Conservation (phyloP, 495 filamentous ascomycete genomes). For the Hypoxylon cercidicola region DNA sequence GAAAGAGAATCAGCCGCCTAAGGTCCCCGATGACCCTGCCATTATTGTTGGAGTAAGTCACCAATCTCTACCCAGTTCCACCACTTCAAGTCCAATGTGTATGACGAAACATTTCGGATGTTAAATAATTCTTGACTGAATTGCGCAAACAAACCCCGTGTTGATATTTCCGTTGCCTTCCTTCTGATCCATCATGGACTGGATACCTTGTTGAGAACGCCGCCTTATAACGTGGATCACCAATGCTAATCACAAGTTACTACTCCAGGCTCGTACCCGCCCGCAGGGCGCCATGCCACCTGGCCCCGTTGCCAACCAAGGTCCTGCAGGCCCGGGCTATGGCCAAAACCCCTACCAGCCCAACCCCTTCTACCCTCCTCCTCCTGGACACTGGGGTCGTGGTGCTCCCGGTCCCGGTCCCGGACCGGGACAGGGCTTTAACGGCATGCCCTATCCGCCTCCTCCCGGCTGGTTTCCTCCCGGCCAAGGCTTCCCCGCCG, state of each 20-base stretch:
- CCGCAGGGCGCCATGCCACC: constrained; percentile 47
- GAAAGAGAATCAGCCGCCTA: constrained; percentile 78
- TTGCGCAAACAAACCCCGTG: constrained; percentile 86
- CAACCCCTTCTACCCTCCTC: constrained; percentile 59
- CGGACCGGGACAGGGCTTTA: constrained; percentile 52
- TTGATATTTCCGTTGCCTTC: constrained; percentile 99
- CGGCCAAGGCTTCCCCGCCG: constrained; percentile 77
- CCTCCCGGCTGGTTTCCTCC: constrained; percentile 84
- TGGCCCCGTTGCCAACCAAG: constrained; percentile 29
- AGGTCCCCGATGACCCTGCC: constrained; percentile 93
- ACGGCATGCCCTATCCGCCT: constrained; percentile 62
- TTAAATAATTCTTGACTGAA: constrained; percentile 80
- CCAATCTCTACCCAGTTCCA: neutral
- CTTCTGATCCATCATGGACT: constrained; percentile 76
- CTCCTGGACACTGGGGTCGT: constrained; percentile 65
- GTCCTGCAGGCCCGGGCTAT: constrained; percentile 66
- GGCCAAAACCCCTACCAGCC: constrained; percentile 59
- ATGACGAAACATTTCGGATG: constrained; percentile 93
- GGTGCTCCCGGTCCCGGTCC: constrained; percentile 60
- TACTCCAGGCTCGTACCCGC: constrained; percentile 53
- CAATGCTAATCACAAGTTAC: constrained; percentile 37
- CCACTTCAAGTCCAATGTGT: constrained; percentile 28
- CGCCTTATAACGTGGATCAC: constrained; percentile 7
- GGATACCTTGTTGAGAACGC: constrained; percentile 2
- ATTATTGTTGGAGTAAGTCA: constrained; percentile 95